Base-by-base conservation (phyloP, 129 eudicot genomes). In the Sambucus nigra region DNA sequence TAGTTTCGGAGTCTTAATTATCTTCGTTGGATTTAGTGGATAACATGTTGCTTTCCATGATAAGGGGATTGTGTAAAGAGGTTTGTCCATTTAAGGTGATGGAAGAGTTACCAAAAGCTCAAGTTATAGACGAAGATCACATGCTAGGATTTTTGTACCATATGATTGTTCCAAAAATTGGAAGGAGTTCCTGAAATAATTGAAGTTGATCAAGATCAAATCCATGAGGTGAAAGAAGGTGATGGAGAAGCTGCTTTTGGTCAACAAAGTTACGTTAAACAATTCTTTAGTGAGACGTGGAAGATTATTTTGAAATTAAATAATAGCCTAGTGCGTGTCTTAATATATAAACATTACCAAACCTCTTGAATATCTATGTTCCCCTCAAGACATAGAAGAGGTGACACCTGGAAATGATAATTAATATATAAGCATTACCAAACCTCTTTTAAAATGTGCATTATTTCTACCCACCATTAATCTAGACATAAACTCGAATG, bases 111-210 rank as follows among this genome's bases (percentile, higher is more conserved):
- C 46, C 70, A 5, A 53, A 55, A 42, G 44, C 65, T 27, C 63
- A 55, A 13, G 58, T 70, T 0, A 50, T 33, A 23, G 65, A 57
- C 0, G 72, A 68, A 14, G 79, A 70, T 51, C 94, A 83, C 57
- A 3, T 78, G 26, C 78, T 78, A 7, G 94, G 75, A 21, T 72
- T 78, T 24, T 24, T 79, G 24, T 83, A 83, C 60, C 70, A 50
- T 14, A 25, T 39, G 25, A 60, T 74, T 3, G 80, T 74, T 23
- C 86, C 92, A n/a, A 7, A 62, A 74, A 54, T 12, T 20, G 16
- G 61, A 77, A 44, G 41, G 21, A 3, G 38, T 51, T 4, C 32
- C 62, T 35, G 74, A 72, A 6, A 55, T 59, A 14, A 18, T 15
- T 4, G 73, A 66, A 11, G n/a, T n/a, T n/a, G 31, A 57, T 22